Conservation (phyloP, 2,329 filamentous ascomycete genomes). For the Seiridium cupressi region DNA sequence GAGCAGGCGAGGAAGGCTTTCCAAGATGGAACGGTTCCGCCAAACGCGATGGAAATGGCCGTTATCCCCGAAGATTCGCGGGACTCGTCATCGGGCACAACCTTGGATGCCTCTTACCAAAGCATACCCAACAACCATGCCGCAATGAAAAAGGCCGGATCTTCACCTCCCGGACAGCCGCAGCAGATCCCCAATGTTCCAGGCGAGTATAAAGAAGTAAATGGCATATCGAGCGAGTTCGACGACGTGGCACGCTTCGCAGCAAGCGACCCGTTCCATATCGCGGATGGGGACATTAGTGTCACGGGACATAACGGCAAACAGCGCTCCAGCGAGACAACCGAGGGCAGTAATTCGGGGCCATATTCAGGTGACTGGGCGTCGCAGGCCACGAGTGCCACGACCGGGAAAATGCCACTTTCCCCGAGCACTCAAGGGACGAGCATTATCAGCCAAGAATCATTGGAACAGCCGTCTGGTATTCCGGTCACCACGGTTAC, state of each 20-base stretch:
- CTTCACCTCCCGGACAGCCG: conserved; percentile 20
- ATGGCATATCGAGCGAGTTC: conserved; percentile 42
- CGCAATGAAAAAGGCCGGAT: conserved; percentile 22
- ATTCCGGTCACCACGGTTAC: conserved; percentile 40
- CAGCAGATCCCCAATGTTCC: conserved; percentile 30
- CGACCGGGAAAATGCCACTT: conserved; percentile 61
- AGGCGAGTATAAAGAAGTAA: conserved; percentile 38
- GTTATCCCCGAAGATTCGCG: conserved; percentile 20
- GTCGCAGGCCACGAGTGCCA: conserved; percentile 61
- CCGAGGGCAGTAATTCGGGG: conserved; percentile 56
- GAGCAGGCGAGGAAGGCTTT: conserved; percentile 32
- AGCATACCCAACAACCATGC: conserved; percentile 19
- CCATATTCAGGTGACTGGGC: conserved; percentile 58
- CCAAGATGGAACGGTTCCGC: conserved; percentile 42
- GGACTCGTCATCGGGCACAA: conserved; percentile 14
- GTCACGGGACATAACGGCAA: conserved; percentile 35
- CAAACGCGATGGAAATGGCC: conserved; percentile 42
- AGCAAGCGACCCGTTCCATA: conserved; percentile 48
- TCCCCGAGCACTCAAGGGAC: conserved; percentile 66
- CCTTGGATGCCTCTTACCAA: conserved; percentile 8
- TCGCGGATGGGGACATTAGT: conserved; percentile 33
- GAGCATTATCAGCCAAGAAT: conserved; percentile 62
- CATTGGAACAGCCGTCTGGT: conserved; percentile 47
- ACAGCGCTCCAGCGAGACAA: conserved; percentile 60
- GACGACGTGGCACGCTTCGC: conserved; percentile 47